Evolutionary conservation across 306 rosid species (phyloP).

Genomic region (Ammopiptanthus mongolicus): DNA sequence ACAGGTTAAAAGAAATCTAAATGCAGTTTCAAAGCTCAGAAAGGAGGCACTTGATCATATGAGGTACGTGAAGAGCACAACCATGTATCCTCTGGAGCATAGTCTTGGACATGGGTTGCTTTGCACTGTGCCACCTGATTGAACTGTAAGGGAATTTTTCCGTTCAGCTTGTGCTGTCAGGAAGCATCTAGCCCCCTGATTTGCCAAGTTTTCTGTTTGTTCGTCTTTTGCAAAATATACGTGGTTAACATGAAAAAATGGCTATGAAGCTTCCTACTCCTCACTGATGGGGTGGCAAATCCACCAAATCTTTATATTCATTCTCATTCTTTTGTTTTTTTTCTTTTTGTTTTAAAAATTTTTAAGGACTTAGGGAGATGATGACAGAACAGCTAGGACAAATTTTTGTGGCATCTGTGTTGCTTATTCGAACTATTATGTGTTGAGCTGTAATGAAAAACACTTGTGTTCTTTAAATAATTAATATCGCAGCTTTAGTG

Average conservation of each 20-base stretch:
- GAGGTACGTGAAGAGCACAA: conserved; percentile 56
- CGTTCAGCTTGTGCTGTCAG: background rate
- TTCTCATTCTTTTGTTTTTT: conserved; percentile 12
- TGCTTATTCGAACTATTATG: conserved; percentile 11
- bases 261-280: background rate
- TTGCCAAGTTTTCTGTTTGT: conserved; percentile 4
- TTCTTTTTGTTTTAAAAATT: background rate
- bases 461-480: background rate
- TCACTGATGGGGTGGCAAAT: background rate
- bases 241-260: background rate
- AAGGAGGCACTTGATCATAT: conserved; percentile 57
- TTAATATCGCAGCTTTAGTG: background rate
- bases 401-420: conserved; percentile 15
- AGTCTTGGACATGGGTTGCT: conserved; percentile 63
- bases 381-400: conserved; percentile 14
- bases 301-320: background rate
- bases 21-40: conserved; percentile 43
- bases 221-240: background rate
- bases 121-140: conserved; percentile 61
- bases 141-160: conserved; percentile 16
- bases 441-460: conserved; percentile 15
- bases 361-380: background rate
- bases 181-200: conserved; percentile 10
- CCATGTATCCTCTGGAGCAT: conserved; percentile 87
- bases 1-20: conserved; percentile 43